Evolutionary conservation across 306 rosid genomes (phyloP).

Genomic region (Rubus parviflorus): DNA sequence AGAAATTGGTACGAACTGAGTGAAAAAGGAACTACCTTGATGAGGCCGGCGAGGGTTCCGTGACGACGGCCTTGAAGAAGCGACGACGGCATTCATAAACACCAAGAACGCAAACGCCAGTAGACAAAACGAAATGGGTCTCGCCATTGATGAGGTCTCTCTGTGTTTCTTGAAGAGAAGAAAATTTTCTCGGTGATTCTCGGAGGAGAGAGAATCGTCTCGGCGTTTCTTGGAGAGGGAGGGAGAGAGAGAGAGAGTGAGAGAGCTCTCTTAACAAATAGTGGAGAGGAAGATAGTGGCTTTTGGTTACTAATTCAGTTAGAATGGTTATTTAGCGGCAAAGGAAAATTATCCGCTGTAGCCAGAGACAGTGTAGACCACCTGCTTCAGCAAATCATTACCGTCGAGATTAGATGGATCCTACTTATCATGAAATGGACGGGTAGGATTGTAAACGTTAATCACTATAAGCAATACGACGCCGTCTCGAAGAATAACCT

Average conservation of each 20-base stretch:
- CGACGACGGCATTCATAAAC: background rate
- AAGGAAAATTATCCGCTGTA: background rate
- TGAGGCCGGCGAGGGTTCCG: conserved; percentile 9
- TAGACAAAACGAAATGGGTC: background rate
- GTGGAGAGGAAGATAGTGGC: background rate
- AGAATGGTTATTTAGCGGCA: conserved; percentile 19
- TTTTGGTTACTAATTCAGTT: background rate
- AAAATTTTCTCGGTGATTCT: conserved; percentile 17
- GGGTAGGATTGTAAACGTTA: background rate
- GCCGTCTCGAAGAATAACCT: background rate
- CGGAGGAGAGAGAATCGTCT: background rate
- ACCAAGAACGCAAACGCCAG: conserved; percentile 18
- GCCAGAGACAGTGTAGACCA: too few species aligned
- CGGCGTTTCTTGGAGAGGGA: background rate
- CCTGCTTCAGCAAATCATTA: background rate
- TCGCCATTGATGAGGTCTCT: conserved; percentile 30
- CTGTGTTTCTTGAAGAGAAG: conserved; percentile 11
- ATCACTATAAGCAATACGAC: background rate
- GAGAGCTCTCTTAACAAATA: background rate
- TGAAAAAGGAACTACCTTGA: conserved; percentile 29
- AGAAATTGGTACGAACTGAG: background rate
- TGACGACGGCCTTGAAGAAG: background rate
- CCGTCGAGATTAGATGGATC: too few species aligned
- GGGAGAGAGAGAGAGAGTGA: background rate
- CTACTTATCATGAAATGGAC: background rate